Percentiles rank a stretch among this genome's conserved stretches.
Conservation (phyloP, 129 eudicot genomes). For the carrot (Daucus carota) region DH1_v3.0 NC_030384.2:37302001-37302500, state of each 20-base stretch:
- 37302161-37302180: too few relatives aligned
- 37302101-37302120: too few relatives aligned
- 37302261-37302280: neutral
- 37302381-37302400: neutral
- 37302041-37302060: too few relatives aligned
- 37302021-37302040: too few relatives aligned
- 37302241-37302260: neutral
- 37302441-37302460: constrained; percentile 44
- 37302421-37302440: constrained; percentile 20
- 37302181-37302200: too few relatives aligned
- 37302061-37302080: too few relatives aligned
- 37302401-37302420: neutral
- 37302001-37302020: too few relatives aligned
- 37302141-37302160: neutral
- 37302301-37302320: neutral
- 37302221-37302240: too few relatives aligned
- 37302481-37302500: constrained; percentile 7
- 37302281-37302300: neutral
- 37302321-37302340: neutral
- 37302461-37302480: constrained; percentile 14
- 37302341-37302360: neutral
- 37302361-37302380: too few relatives aligned
- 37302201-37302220: too few relatives aligned
- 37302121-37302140: too few relatives aligned
- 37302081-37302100: too few relatives aligned